phyloP scores from a whole-genome alignment of 75 land plant genomes.

The Cunninghamia lanceolata region DNA sequence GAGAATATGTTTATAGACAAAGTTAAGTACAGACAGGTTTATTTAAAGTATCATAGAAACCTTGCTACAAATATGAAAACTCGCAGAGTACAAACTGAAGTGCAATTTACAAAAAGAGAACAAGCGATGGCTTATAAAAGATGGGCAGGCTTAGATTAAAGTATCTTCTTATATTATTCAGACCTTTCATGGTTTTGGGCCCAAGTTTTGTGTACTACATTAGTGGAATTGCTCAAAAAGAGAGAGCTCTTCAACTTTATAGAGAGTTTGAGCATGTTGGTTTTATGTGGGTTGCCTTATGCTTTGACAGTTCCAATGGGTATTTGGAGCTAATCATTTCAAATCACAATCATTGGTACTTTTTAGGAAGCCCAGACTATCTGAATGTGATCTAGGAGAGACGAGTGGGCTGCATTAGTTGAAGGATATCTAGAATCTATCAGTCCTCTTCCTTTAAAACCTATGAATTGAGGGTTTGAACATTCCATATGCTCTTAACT shows the following conservation, averaged over 20 bases:
- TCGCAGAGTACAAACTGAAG: constrained; percentile 53
- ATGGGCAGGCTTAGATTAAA: constrained; percentile 52
- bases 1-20: constrained; percentile 57
- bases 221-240: not conserved
- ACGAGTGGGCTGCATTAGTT: not conserved
- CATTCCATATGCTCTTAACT: not conserved
- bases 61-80: constrained; percentile 44
- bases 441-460: not conserved
- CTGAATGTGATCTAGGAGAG: not conserved
- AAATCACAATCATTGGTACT: not conserved
- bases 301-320: not conserved
- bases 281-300: not conserved
- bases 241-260: not conserved
- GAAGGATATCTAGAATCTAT: not conserved
- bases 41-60: constrained; percentile 58
- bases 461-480: not conserved
- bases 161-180: not conserved
- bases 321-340: no score
- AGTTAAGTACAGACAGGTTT: constrained; percentile 49
- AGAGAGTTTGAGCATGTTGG: not conserved
- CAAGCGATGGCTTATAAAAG: constrained; percentile 52
- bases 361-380: not conserved
- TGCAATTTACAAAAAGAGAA: constrained; percentile 51
- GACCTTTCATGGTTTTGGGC: not conserved
- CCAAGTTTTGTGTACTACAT: not conserved